Evolutionary conservation across 225 moss, liverwort and hornwort species (phyloP).

Genomic region (Rhytidiadelphus loreus): DNA sequence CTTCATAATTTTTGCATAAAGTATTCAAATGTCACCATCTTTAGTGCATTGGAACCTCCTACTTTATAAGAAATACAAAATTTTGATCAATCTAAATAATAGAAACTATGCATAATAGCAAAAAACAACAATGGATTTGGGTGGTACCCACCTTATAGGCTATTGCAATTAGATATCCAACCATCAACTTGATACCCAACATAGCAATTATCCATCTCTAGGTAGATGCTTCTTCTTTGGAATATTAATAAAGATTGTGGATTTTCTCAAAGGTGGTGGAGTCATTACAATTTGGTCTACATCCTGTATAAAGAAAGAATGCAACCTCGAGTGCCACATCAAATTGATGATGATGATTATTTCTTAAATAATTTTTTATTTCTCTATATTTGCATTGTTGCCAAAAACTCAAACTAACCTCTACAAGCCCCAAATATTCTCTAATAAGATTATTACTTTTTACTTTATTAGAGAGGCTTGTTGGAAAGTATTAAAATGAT

Average conservation of each 20-base stretch:
- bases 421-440: neutral
- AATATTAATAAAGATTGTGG: neutral
- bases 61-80: too few relatives aligned
- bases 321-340: neutral
- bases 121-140: neutral
- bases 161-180: neutral
- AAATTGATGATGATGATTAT: neutral
- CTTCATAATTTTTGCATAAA: too few relatives aligned
- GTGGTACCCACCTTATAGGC: neutral
- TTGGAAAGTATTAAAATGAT: neutral
- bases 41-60: too few relatives aligned
- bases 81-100: too few relatives aligned
- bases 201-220: neutral
- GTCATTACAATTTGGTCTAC: neutral
- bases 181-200: neutral
- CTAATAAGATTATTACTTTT: too few relatives aligned
- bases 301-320: neutral
- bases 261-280: neutral
- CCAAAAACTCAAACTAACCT: rapidly evolving
- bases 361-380: too few relatives aligned
- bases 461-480: neutral
- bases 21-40: too few relatives aligned
- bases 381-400: rapidly evolving
- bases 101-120: too few relatives aligned
- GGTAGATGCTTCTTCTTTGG: neutral